Percentiles rank a stretch among this genome's conserved stretches.
These are phyloP conservation scores for Centella asiatica DNA, from an alignment of 129 eudicot genomes.

Conservation along the genomic window DNA sequence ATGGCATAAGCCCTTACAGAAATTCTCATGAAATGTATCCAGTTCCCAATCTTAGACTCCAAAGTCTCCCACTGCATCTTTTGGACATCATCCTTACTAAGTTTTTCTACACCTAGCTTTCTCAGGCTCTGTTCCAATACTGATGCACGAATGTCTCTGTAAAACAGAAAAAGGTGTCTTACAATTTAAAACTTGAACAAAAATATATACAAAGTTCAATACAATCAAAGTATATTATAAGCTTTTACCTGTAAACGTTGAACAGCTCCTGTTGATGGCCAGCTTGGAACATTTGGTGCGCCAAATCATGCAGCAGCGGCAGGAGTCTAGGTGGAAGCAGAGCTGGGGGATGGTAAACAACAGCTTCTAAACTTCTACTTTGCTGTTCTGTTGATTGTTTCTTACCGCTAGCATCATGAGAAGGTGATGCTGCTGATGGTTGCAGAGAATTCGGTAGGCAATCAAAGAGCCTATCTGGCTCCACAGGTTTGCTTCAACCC, in stretches of 20 bases:
- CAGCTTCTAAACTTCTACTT: constrained; percentile 40
- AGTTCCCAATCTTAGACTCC: constrained; percentile 92
- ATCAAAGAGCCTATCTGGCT: constrained; percentile 78
- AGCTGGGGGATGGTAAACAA: constrained; percentile 40
- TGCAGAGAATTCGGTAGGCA: constrained; percentile 66
- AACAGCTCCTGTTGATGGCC: constrained; percentile 73
- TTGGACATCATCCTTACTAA: constrained; percentile 86
- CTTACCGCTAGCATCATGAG: constrained; percentile 35
- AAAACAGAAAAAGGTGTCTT: constrained; percentile 8
- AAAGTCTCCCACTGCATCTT: constrained; percentile 93
- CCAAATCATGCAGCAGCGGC: constrained; percentile 65
- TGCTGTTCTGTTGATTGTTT: constrained; percentile 41
- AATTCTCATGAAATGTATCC: constrained; percentile 87
- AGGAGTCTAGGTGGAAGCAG: constrained; percentile 62
- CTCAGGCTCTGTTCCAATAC: constrained; percentile 64
- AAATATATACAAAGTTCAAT: not conserved
- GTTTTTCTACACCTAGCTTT: constrained; percentile 85
- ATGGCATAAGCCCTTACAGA: constrained; percentile 35
- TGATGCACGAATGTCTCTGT: constrained; percentile 66
- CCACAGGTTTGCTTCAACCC: constrained; percentile 74
- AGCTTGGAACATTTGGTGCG: constrained; percentile 71
- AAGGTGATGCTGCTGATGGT: constrained; percentile 46
- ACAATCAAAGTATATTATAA: not conserved
- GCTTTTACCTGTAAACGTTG: constrained; percentile 46
- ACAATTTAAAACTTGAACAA: not conserved